phyloP scores from a whole-genome alignment of 2,329 filamentous ascomycete species.

The Periconia digitata region DNA sequence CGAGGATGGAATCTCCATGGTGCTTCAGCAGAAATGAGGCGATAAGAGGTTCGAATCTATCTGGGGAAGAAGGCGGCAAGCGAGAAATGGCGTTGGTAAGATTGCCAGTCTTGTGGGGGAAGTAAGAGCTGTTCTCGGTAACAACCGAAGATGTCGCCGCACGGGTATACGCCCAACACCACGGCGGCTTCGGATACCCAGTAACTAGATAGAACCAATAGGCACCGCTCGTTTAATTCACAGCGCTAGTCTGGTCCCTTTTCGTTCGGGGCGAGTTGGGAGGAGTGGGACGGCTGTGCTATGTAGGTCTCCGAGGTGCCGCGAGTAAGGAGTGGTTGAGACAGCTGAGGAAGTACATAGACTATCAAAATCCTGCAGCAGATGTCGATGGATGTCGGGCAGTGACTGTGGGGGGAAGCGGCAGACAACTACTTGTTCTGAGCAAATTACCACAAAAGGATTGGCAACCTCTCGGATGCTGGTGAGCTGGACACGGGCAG shows the following conservation, averaged over 20 bases:
- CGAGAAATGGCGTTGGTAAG: slow-evolving; percentile 5
- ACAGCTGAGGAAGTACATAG: slow-evolving; percentile 24
- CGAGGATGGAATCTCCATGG: slow-evolving; percentile 20
- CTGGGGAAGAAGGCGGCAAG: not conserved
- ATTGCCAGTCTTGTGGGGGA: slow-evolving; percentile 22
- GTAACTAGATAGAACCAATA: slow-evolving; percentile 27
- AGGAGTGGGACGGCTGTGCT: slow-evolving; percentile 11
- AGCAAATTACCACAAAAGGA: slow-evolving; percentile 15
- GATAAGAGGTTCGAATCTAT: slow-evolving; percentile 11
- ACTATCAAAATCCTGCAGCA: not conserved
- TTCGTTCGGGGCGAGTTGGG: slow-evolving; percentile 11
- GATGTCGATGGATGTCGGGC: slow-evolving; percentile 12
- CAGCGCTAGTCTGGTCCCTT: slow-evolving; percentile 23
- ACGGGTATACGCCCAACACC: slow-evolving; percentile 25
- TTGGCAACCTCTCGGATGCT: slow-evolving; percentile 17
- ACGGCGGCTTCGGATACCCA: slow-evolving; percentile 22
- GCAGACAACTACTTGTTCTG: slow-evolving; percentile 30
- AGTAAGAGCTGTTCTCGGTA: slow-evolving; percentile 30
- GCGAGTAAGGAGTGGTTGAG: slow-evolving; percentile 20
- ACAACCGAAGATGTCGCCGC: slow-evolving; percentile 35
- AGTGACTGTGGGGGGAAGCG: slow-evolving; percentile 24
- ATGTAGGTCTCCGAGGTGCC: slow-evolving; percentile 8
- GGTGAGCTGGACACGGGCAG: not conserved
- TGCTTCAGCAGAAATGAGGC: slow-evolving; percentile 3
- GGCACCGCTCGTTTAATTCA: slow-evolving; percentile 22